These are phyloP conservation scores for Ramaria rubella DNA, from an alignment of 768 basidiomycete species.

Conservation along the genomic window DNA sequence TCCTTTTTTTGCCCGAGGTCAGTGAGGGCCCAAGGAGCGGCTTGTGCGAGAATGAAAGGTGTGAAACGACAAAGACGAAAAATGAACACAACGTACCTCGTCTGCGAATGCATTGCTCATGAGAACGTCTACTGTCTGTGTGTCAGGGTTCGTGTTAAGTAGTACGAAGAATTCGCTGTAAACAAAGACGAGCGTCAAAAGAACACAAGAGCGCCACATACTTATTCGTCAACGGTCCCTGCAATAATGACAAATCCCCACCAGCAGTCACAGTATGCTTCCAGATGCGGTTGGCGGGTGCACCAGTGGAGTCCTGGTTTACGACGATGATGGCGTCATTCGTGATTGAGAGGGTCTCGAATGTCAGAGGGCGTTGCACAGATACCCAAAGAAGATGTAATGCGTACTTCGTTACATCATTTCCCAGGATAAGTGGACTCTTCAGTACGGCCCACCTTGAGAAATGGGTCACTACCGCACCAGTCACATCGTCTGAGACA, in stretches of 20 bases:
- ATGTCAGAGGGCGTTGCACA: slow-evolving; percentile 15
- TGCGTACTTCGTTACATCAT: slow-evolving; percentile 28
- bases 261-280: slow-evolving; percentile 24
- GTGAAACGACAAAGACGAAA: neutral
- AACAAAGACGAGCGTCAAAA: neutral
- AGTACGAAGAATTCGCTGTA: slow-evolving; percentile 27
- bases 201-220: slow-evolving; percentile 7
- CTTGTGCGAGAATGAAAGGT: neutral
- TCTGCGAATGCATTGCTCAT: slow-evolving; percentile 31
- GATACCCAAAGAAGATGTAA: neutral
- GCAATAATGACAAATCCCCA: slow-evolving; percentile 29
- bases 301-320: slow-evolving; percentile 28
- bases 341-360: slow-evolving; percentile 31
- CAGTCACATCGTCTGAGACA: neutral
- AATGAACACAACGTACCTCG: slow-evolving; percentile 17
- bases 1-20: slow-evolving; percentile 33
- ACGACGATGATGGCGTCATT: slow-evolving; percentile 33
- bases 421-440: slow-evolving; percentile 36
- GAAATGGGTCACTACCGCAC: slow-evolving; percentile 31
- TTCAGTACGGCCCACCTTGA: slow-evolving; percentile 37
- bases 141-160: slow-evolving; percentile 27
- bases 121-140: slow-evolving; percentile 24
- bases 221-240: slow-evolving; percentile 27
- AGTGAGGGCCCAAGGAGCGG: slow-evolving; percentile 19
- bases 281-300: slow-evolving; percentile 30